Evolutionary conservation across 1,284 basidiomycete genomes (phyloP).

Genomic region (Trichosporon inkin): DNA sequence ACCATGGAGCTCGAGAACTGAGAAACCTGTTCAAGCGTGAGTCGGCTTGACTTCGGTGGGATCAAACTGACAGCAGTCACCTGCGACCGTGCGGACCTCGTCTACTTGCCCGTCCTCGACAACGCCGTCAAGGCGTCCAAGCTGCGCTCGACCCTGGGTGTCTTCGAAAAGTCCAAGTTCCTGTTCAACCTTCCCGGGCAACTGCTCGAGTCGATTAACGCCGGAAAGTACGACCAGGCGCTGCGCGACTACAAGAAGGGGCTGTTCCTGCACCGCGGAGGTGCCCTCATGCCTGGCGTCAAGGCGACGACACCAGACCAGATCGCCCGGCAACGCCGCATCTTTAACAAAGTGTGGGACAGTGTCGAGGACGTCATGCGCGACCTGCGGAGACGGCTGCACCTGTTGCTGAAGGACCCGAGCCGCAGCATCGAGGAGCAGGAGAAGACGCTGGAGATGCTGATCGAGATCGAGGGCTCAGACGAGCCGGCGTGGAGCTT

Average conservation of each 20-base stretch:
- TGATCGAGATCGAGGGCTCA: constrained; percentile 73
- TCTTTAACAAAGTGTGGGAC: constrained; percentile 94
- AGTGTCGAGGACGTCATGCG: constrained; percentile 92
- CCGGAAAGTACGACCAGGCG: constrained; percentile 83
- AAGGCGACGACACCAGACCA: constrained; percentile 55
- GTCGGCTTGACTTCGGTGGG: constrained; percentile 27
- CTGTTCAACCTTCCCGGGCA: constrained; percentile 95
- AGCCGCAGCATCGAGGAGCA: constrained; percentile 79
- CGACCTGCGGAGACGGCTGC: constrained; percentile 78
- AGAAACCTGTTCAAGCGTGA: constrained; percentile 77
- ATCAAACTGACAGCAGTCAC: constrained; percentile 49
- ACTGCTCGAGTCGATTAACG: constrained; percentile 75
- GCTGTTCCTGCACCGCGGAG: constrained; percentile 79
- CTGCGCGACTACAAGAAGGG: constrained; percentile 97
- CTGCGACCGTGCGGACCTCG: constrained; percentile 85
- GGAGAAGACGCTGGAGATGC: constrained; percentile 93
- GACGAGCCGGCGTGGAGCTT: constrained; percentile 86
- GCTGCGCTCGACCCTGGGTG: constrained; percentile 83
- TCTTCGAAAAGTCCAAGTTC: constrained; percentile 96
- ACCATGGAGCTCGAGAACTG: constrained; percentile 78
- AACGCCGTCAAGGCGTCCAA: constrained; percentile 93
- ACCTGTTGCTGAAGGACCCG: constrained; percentile 72
- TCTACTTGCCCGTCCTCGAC: constrained; percentile 93
- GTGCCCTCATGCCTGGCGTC: constrained; percentile 63
- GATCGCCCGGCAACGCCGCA: constrained; percentile 74